Evolutionary conservation across 352 stramenopile species (phyloP), one percentile per base, ranked within the genome.

Genomic region (Phytophthora lateralis): DNA sequence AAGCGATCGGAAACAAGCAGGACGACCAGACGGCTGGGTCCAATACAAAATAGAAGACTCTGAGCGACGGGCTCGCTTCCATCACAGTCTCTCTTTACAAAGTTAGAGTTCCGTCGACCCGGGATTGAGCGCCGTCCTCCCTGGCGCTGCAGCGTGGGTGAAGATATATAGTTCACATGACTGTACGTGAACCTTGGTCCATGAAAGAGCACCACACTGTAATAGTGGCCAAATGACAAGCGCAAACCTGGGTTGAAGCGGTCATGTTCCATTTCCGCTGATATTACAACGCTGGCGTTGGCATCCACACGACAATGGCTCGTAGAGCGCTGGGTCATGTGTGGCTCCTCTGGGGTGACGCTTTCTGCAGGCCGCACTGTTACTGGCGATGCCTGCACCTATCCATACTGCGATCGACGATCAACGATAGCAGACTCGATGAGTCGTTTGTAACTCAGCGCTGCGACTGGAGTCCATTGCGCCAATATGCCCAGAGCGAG

Each of bases 401-500:
- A n/a, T n/a, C n/a, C n/a, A n/a, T n/a, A 59, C 51, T 35, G 39
- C 34, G 34, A 37, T 48, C 17, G 27, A 41, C 7, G 38, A 58
- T 37, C 29, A 12, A 41, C 38, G 38, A 59, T 27, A 18, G n/a
- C 37, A 26, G 37, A 45, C 15, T 18, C 11, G 29, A 24, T 50
- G 49, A 14, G 41, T 47, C 14, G 53, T 21, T 26, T 15, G 17
- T 24, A 55, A 55, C 46, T 62, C 43, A 62, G 35, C 45, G 27
- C 21, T 41, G 18, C 34, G 24, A 39, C 27, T 63, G 15, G 14
- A 15, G 11, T n/a, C 4, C 10, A 12, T 8, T 10, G 21, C 12
- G 37, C 15, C 17, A 37, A 26, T 42, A 24, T 15, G 29, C 32
- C 26, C 30, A 7, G 43, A 21, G 14, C 37, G n/a, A 18, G 15